Conservation (phyloP, 345 rosid genomes). For the Acer yangbiense region DNA sequence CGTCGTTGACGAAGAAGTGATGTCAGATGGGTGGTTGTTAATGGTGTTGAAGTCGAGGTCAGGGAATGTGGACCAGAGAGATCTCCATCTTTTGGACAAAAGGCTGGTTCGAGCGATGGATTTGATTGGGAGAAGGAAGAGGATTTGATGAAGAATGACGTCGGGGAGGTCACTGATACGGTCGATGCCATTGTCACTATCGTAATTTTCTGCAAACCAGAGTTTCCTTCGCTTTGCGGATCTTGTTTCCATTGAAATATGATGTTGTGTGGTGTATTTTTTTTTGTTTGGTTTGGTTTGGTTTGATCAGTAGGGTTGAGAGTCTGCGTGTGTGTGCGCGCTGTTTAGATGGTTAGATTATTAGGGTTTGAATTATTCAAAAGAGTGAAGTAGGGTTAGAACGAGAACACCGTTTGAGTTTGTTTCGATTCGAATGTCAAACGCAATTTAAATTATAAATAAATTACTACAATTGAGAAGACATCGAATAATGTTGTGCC, state of each 20-base stretch:
- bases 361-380: slow-evolving; percentile 65
- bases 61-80: slow-evolving; percentile 75
- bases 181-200: slow-evolving; percentile 34
- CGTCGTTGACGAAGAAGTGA: background rate
- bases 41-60: slow-evolving; percentile 84
- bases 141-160: slow-evolving; percentile 62
- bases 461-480: background rate
- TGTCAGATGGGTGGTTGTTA: slow-evolving; percentile 12
- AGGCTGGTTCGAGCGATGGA: slow-evolving; percentile 55
- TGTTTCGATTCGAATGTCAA: slow-evolving; percentile 33
- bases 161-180: slow-evolving; percentile 73
- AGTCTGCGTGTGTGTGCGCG: background rate
- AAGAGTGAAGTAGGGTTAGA: slow-evolving; percentile 32
- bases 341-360: slow-evolving; percentile 13
- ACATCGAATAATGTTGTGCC: background rate
- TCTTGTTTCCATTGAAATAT: slow-evolving; percentile 65
- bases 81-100: slow-evolving; percentile 69
- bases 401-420: slow-evolving; percentile 41
- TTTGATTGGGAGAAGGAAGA: slow-evolving; percentile 61
- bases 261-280: background rate
- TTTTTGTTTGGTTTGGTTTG: background rate
- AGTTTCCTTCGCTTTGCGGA: slow-evolving; percentile 62
- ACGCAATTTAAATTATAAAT: background rate
- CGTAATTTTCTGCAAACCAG: slow-evolving; percentile 21
- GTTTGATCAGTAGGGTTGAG: background rate